Evolutionary conservation across 352 stramenopile genomes (phyloP), one percentile per base, ranked within the genome.

Genomic region (Phytophthora litchii): DNA sequence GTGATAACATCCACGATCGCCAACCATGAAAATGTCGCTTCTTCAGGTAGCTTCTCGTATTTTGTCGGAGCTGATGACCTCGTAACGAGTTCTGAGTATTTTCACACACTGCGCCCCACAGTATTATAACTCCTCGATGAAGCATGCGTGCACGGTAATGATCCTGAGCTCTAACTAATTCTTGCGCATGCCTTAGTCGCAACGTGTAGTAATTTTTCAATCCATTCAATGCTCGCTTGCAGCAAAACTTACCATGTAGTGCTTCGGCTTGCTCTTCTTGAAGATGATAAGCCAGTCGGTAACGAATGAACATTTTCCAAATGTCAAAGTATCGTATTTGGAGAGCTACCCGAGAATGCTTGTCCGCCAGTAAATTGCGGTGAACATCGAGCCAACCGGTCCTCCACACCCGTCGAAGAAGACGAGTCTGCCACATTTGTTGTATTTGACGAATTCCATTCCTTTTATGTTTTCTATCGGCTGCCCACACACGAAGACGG

Each of bases 31-130:
- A 78, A 38, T 59, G 56, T 8, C 45, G 56, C 16, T 38, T 48
- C 20, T 71, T 72, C n/a, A 64, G n/a, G 0, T 19, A 48, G n/a
- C 21, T 11, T 7, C 74, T 71, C 16, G 32, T 12, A 3, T 61
- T 67, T 9, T 66, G 69, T 3, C 65, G 55, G 3, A 81, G 50
- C 0, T 54, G 52, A 34, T 60, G 59, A 19, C 32, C 38, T n/a
- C 37, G 70, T 19, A 64, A 25, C 0, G 58, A 61, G 3, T 48
- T 62, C 13, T 70, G 56, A 9, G 57, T 59, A 10, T 67, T 60
- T 54, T 63, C 48, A 32, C 51, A 42, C 10, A 81, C 72, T 10
- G 48, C 40, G 40, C 27, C 36, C 42, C 44, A 74, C 16, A 80
- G 6, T 14, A 47, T 20, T 4, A 50, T 0, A 1, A 83, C 52